Evolutionary conservation across 495 filamentous ascomycete genomes (phyloP).

Genomic region (Xylaria palmicola): DNA sequence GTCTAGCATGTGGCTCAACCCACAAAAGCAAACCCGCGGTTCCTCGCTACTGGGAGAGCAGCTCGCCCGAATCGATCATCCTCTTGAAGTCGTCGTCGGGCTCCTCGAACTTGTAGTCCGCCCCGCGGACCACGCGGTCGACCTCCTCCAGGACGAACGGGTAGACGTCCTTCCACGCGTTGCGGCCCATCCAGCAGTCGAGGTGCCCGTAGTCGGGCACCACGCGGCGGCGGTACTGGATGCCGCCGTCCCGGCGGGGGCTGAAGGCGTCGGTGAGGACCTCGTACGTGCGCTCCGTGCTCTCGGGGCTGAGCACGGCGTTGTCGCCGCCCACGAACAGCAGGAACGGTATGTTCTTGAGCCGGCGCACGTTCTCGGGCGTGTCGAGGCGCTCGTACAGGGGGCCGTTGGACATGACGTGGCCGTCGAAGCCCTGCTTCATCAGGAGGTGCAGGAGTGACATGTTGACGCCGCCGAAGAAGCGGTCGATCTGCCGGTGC

Average conservation of each 20-base stretch:
- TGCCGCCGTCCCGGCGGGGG: constrained; percentile 23
- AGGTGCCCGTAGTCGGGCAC: constrained; percentile 66
- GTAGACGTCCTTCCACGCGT: constrained; percentile 62
- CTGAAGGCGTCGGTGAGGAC: constrained; percentile 56
- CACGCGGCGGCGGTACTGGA: constrained; percentile 52
- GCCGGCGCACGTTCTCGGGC: constrained; percentile 45
- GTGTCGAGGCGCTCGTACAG: constrained; percentile 48
- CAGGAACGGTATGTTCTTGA: constrained; percentile 57
- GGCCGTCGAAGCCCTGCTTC: constrained; percentile 53
- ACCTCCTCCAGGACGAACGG: constrained; percentile 58
- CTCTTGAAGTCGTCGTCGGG: constrained; percentile 41
- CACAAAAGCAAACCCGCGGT: neutral
- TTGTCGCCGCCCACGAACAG: constrained; percentile 61
- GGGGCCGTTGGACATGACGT: constrained; percentile 52
- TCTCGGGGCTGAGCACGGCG: constrained; percentile 57
- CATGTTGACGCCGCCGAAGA: constrained; percentile 65
- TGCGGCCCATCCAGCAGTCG: constrained; percentile 65
- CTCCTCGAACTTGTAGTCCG: constrained; percentile 38
- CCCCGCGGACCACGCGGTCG: constrained; percentile 46
- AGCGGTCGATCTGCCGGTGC: constrained; percentile 60
- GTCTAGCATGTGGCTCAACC: neutral
- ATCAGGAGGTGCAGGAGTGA: constrained; percentile 56
- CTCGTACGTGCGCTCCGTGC: constrained; percentile 58
- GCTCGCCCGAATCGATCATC: constrained; percentile 42
- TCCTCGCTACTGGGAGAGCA: constrained; percentile 29